Base-by-base conservation (phyloP, 371 early-diverging fungal genomes). In the Mucor circinelloides region DNA sequence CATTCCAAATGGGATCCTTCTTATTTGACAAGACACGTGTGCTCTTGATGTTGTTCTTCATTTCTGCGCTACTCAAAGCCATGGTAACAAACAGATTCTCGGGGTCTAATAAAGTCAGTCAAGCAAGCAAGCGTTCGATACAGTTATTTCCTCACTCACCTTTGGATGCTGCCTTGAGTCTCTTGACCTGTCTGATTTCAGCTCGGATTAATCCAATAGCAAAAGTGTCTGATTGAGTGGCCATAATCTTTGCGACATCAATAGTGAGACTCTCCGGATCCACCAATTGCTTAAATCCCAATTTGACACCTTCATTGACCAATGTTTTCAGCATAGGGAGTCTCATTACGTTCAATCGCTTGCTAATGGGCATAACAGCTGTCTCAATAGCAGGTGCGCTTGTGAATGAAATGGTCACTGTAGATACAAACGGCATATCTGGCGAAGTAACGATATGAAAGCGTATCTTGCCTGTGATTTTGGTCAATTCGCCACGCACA, bases 191-290 rank as follows among this genome's bases (percentile, higher is more conserved):
- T 21, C 71, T 63, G 3, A 78, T 60, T 55, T 68, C 68, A 25
- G 70, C 73, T 46, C 71, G 73, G 31, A 78, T 58, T 1, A 78
- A 69, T n/a, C 78, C 78, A 57, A 78, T 75, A 21, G 78, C 67
- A 3, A 60, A 30, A 6, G 71, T 68, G 59, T 78, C 78, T 56
- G 40, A 27, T 34, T 68, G 44, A 7, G 68, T 72, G 4, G 69
- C 72, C 59, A 78, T 60, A 1, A 78, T 42, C 23, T 67, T 67
- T 38, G 67, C 55, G 4, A 78, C 50, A 60, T 78, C 73, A 38
- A 78, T 17, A 2, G 71, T 71, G 36, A 78, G 48, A n/a, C 71
- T 75, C 21, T 78, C 72, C 8, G 78, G 78, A 61, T 78, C 78
- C 1, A 78, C 69, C 10, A 78, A 44, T 1, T 57, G 68, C 0